Percentiles rank a stretch among this genome's conserved stretches.
These are phyloP conservation scores for Trichoderma harzianum DNA, from an alignment of 2,329 filamentous ascomycete genomes.

Conservation along the genomic window DNA sequence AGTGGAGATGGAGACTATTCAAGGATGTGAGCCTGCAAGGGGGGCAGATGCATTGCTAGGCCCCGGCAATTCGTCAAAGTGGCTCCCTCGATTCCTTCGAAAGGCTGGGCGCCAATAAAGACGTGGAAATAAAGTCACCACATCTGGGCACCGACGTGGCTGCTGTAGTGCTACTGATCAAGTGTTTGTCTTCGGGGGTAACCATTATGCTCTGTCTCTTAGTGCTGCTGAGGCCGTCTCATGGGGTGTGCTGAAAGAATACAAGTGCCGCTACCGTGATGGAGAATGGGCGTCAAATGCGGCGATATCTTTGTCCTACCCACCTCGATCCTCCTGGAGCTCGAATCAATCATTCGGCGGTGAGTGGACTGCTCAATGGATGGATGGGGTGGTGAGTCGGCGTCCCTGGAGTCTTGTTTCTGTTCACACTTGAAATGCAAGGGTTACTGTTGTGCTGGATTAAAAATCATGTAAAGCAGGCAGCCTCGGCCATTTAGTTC, in stretches of 20 bases:
- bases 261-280: not conserved
- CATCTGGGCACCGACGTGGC: not conserved
- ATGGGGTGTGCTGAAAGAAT: not conserved
- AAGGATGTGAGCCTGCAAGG: constrained; percentile 9
- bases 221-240: not conserved
- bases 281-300: not conserved
- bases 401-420: not conserved
- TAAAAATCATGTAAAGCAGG: not conserved
- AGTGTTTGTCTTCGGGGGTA: not conserved
- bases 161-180: not conserved
- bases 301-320: not conserved
- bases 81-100: not conserved
- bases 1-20: constrained; percentile 12
- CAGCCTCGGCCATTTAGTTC: not conserved
- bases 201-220: not conserved
- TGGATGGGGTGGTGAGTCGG: not conserved
- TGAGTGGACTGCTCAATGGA: not conserved
- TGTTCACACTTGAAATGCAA: not conserved
- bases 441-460: not conserved
- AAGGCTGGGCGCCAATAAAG: not conserved
- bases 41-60: not conserved
- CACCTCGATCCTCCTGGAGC: not conserved
- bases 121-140: not conserved
- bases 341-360: not conserved
- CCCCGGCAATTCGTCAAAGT: not conserved